phyloP scores from a whole-genome alignment of 1,284 basidiomycete genomes.

The Sporisorium exsertum region DNA sequence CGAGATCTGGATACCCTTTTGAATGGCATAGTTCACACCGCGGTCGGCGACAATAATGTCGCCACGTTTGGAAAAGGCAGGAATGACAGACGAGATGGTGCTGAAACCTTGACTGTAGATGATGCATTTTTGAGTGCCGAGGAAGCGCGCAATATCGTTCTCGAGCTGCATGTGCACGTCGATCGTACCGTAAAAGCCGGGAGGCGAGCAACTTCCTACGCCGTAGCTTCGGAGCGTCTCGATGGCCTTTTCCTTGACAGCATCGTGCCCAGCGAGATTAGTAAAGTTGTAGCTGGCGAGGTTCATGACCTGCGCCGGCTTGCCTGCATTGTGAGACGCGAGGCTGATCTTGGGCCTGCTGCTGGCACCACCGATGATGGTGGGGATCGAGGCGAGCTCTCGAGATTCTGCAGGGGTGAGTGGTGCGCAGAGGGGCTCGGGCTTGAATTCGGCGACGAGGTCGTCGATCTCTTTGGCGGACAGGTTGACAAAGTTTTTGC shows the following conservation, averaged over 20 bases:
- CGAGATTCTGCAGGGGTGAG: constrained; percentile 76
- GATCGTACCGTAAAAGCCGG: constrained; percentile 96
- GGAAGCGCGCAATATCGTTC: constrained; percentile 86
- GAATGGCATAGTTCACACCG: constrained; percentile 91
- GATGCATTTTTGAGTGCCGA: constrained; percentile 88
- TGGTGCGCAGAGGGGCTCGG: constrained; percentile 82
- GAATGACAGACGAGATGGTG: constrained; percentile 92
- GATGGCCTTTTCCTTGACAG: constrained; percentile 85
- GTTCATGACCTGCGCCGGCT: constrained; percentile 81
- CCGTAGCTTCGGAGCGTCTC: constrained; percentile 91
- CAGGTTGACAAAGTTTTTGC: constrained; percentile 89
- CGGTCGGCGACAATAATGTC: constrained; percentile 98
- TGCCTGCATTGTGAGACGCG: constrained; percentile 74
- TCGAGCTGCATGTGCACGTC: constrained; percentile 94
- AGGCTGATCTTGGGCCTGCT: constrained; percentile 80
- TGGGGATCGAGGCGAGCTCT: constrained; percentile 80
- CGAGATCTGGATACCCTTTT: constrained; percentile 96
- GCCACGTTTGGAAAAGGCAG: constrained; percentile 96
- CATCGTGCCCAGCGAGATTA: constrained; percentile 87
- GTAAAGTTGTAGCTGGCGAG: constrained; percentile 93
- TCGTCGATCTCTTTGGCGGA: constrained; percentile 97
- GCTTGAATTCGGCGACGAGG: constrained; percentile 93
- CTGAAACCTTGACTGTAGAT: constrained; percentile 95
- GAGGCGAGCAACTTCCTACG: constrained; percentile 93
- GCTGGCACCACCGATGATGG: constrained; percentile 84